phyloP scores from a whole-genome alignment of 1,139 yeast genomes.

The Arxiozyma slooffiae region DNA sequence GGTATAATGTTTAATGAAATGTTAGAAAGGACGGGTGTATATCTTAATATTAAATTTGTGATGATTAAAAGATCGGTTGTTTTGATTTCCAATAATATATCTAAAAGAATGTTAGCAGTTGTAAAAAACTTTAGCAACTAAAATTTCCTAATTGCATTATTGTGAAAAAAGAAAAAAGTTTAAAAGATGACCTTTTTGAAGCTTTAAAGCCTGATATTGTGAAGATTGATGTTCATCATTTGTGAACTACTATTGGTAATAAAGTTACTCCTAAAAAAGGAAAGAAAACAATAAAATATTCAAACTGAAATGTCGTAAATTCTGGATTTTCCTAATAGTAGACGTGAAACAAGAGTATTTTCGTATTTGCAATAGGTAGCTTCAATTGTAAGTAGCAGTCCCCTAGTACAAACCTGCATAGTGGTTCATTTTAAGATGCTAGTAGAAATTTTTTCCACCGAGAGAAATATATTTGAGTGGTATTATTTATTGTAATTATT shows the following conservation, averaged over 20 bases:
- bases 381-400: background rate
- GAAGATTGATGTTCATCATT: constrained; percentile 56
- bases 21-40: constrained; percentile 57
- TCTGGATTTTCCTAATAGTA: constrained; percentile 9
- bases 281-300: constrained; percentile 25
- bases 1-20: constrained; percentile 34
- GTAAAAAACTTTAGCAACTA: constrained; percentile 58
- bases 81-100: constrained; percentile 67
- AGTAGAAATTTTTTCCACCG: constrained; percentile 14
- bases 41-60: constrained; percentile 53
- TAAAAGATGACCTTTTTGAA: constrained; percentile 60
- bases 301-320: constrained; percentile 16
- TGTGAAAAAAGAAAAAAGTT: constrained; percentile 67
- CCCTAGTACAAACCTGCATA: background rate
- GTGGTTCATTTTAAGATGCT: constrained; percentile 7
- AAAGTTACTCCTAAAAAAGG: constrained; percentile 45
- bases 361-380: background rate
- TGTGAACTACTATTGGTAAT: constrained; percentile 74
- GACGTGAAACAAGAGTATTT: background rate
- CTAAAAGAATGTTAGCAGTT: constrained; percentile 58
- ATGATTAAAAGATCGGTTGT: constrained; percentile 45
- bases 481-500: background rate
- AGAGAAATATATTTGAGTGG: background rate
- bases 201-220: constrained; percentile 60
- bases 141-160: constrained; percentile 57